phyloP scores from a whole-genome alignment of 495 filamentous ascomycete species.

The Penicillium chermesinum region DNA sequence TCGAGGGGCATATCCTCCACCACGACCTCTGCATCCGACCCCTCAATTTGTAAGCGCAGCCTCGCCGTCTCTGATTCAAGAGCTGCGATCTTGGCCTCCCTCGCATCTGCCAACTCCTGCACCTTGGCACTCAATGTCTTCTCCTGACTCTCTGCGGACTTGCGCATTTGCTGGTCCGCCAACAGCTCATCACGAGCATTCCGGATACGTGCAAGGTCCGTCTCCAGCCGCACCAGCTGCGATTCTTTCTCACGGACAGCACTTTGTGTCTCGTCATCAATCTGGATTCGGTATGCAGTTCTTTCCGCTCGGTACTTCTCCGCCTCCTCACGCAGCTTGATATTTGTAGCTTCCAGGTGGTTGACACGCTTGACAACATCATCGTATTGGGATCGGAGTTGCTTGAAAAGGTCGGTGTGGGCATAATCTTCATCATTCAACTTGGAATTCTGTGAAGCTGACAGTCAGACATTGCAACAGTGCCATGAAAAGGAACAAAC shows the following conservation, averaged over 20 bases:
- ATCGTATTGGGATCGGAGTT: slow-evolving; percentile 81
- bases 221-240: slow-evolving; percentile 74
- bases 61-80: slow-evolving; percentile 78
- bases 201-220: slow-evolving; percentile 78
- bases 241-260: slow-evolving; percentile 70
- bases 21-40: slow-evolving; percentile 36
- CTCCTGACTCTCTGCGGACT: slow-evolving; percentile 72
- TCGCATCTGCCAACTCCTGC: slow-evolving; percentile 71
- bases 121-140: slow-evolving; percentile 59
- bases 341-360: slow-evolving; percentile 82
- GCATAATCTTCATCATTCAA: slow-evolving; percentile 91
- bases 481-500: neutral
- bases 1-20: slow-evolving; percentile 50
- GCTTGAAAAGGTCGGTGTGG: slow-evolving; percentile 86
- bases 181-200: slow-evolving; percentile 75
- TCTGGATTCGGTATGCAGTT: slow-evolving; percentile 68
- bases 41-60: slow-evolving; percentile 50
- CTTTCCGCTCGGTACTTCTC: slow-evolving; percentile 80
- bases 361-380: slow-evolving; percentile 90
- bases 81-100: slow-evolving; percentile 67
- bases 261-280: slow-evolving; percentile 72
- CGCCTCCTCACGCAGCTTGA: slow-evolving; percentile 76
- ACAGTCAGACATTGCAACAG: slow-evolving; percentile 4
- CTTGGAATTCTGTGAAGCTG: slow-evolving; percentile 47
- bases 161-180: slow-evolving; percentile 76